phyloP scores from a whole-genome alignment of 306 rosid genomes.

The Bauhinia variegata region DNA sequence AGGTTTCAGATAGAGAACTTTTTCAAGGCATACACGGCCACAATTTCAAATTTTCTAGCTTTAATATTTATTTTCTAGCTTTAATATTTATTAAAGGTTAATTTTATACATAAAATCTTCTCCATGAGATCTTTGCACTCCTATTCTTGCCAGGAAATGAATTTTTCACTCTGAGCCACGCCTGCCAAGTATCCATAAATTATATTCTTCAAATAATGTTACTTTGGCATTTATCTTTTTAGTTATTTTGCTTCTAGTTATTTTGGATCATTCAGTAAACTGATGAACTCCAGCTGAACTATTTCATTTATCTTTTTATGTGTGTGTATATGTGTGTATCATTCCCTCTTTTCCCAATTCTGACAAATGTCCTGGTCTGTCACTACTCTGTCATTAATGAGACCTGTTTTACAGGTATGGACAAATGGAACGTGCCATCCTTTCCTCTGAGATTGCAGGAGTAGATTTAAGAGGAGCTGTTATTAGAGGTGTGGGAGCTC shows the following conservation, averaged over 20 bases:
- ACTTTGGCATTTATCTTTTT: background rate
- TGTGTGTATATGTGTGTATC: background rate
- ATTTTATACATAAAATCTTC: too few relatives aligned
- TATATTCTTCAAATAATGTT: background rate
- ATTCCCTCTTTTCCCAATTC: constrained; percentile 12
- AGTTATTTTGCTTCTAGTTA: background rate
- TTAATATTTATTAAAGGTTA: too few relatives aligned
- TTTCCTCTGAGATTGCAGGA: constrained; percentile 88
- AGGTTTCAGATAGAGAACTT: too few relatives aligned
- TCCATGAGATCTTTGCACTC: background rate
- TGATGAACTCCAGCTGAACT: background rate
- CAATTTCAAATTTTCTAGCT: too few relatives aligned
- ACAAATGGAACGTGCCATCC: constrained; percentile 97
- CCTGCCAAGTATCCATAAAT: background rate
- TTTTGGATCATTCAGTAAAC: background rate
- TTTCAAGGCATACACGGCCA: too few relatives aligned
- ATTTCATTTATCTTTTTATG: constrained; percentile 9
- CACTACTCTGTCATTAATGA: constrained; percentile 33
- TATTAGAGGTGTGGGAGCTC: constrained; percentile 96
- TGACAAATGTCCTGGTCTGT: constrained; percentile 31
- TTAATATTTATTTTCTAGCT: too few relatives aligned
- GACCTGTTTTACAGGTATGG: constrained; percentile 71
- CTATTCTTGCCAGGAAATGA: too few relatives aligned
- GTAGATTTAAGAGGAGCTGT: constrained; percentile 99
- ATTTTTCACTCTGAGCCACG: background rate